Base-by-base conservation (phyloP, 2,329 filamentous ascomycete genomes). In the Talaromyces marneffei region DNA sequence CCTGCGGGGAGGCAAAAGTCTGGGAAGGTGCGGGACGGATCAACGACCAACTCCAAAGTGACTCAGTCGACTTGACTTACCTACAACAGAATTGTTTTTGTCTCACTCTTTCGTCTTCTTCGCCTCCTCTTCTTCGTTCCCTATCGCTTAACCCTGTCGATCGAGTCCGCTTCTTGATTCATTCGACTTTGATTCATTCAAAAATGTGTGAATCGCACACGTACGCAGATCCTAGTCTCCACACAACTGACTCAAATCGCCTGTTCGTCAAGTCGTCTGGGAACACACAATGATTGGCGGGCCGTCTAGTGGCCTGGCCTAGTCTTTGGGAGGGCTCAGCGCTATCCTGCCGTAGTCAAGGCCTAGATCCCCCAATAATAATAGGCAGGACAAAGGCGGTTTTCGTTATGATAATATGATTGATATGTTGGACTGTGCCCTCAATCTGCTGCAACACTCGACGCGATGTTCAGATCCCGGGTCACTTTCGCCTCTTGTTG, bases 1-100 rank as follows among this genome's bases (percentile, higher is more conserved):
- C 31, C 37, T 23, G 7, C 20, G 37, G 39, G 23, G 39, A 44
- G 39, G 33, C 23, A 58, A 58, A 58, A 58, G 55, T 44, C 10
- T 58, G 55, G 55, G 44, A 58, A 37, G 55, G 39, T 44, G 44
- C 27, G 55, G 55, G 44, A 37, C 39, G 29, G 55, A 5, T 48
- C 25, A 48, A 29, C 14, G 20, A 14, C 4, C 33, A 42, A 27
- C 53, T 23, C n/a, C n/a, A n/a, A 33, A 37, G 10, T 27, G 25
- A 39, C 53, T 31, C 54, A 23, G 66, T 64, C 60, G 57, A 62
- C 42, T n/a, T 14, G n/a, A 23, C 40, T 18, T 27, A 9, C 25
- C 23, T 25, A 14, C 37, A 46, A 20, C 12, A 46, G n/a, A n/a
- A 46, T 23, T 46, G 8, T 20, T 46, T n/a, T 48, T 9, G 44